These are phyloP conservation scores for Phytophthora podocarpi DNA, from an alignment of 352 stramenopile genomes.

Conservation along the genomic window DNA sequence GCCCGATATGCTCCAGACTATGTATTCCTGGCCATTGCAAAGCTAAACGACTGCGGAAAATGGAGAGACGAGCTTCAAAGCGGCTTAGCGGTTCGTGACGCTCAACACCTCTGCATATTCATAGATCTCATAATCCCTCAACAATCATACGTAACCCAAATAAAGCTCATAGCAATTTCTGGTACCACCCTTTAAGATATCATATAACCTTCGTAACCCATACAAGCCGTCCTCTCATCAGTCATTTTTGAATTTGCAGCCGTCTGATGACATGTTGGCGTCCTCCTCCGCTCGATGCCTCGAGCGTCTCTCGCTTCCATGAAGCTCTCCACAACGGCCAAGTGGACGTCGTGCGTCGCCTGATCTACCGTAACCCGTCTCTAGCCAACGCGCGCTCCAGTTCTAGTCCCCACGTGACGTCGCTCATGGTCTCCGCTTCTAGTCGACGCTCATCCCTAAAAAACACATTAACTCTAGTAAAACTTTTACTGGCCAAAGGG, in stretches of 20 bases:
- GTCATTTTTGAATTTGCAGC: too few relatives aligned
- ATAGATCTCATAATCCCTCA: too few relatives aligned
- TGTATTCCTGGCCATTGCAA: conserved; percentile 26
- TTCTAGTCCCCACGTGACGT: conserved; percentile 17
- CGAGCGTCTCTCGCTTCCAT: conserved; percentile 28
- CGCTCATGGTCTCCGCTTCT: conserved; percentile 28
- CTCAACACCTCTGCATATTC: too few relatives aligned
- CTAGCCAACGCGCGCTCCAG: conserved; percentile 24
- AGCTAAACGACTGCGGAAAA: conserved; percentile 17
- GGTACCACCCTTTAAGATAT: too few relatives aligned
- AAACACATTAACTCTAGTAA: conserved; percentile 14
- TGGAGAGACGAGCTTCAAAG: conserved; percentile 15
- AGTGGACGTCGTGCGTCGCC: conserved; percentile 18
- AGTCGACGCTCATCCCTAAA: background rate
- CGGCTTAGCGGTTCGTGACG: too few relatives aligned
- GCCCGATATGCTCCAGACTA: conserved; percentile 9
- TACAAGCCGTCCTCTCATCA: background rate
- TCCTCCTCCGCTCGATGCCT: background rate
- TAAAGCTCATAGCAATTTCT: too few relatives aligned
- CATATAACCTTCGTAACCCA: background rate
- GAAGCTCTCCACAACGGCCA: conserved; percentile 14
- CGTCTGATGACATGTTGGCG: conserved; percentile 18
- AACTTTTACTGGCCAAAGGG: conserved; percentile 33
- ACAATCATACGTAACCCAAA: too few relatives aligned
- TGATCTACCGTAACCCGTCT: conserved; percentile 20